phyloP scores from a whole-genome alignment of 768 basidiomycete genomes.

The Cubamyces sp. region DNA sequence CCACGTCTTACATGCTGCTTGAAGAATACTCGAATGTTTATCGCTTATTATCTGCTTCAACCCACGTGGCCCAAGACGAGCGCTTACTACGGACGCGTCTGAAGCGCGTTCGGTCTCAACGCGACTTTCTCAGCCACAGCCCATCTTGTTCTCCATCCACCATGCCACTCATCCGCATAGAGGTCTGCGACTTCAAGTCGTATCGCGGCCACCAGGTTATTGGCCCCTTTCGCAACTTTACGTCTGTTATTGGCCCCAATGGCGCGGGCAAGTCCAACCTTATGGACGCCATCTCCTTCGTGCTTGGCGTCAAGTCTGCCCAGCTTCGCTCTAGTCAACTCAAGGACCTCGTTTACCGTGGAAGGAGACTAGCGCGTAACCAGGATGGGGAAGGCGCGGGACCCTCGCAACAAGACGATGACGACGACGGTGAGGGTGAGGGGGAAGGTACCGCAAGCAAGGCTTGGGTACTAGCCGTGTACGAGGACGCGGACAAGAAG shows the following conservation, averaged over 20 bases:
- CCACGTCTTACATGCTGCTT: background rate
- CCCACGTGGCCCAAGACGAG: background rate
- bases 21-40: too few relatives aligned
- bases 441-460: slow-evolving; percentile 88
- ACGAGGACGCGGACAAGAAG: slow-evolving; percentile 72
- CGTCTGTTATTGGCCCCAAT: slow-evolving; percentile 97
- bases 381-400: slow-evolving; percentile 41
- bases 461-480: slow-evolving; percentile 96
- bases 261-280: slow-evolving; percentile 98
- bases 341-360: slow-evolving; percentile 95
- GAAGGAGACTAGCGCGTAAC: slow-evolving; percentile 65
- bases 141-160: background rate
- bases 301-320: slow-evolving; percentile 93
- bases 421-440: slow-evolving; percentile 51
- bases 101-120: background rate
- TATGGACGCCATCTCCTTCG: slow-evolving; percentile 99
- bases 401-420: slow-evolving; percentile 54
- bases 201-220: slow-evolving; percentile 88
- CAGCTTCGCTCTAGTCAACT: slow-evolving; percentile 92
- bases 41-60: too few relatives aligned
- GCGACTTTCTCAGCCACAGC: slow-evolving; percentile 9
- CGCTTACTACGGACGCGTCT: slow-evolving; percentile 8
- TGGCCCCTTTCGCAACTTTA: slow-evolving; percentile 92
- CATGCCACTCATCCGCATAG: slow-evolving; percentile 86
- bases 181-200: slow-evolving; percentile 96